phyloP scores from a whole-genome alignment of 2,329 filamentous ascomycete genomes.

The Ophiosphaerella korrae region DNA sequence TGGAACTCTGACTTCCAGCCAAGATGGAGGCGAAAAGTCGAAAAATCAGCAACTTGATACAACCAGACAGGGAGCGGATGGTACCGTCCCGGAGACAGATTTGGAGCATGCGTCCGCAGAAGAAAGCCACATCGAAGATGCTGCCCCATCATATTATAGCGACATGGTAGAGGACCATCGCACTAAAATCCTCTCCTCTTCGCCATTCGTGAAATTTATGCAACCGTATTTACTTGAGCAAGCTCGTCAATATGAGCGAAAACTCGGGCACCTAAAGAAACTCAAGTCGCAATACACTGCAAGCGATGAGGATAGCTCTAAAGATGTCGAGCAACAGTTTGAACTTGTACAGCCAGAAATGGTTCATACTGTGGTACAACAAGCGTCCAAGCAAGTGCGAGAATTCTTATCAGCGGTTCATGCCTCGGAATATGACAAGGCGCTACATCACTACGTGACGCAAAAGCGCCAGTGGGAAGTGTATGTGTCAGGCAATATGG shows the following conservation, averaged over 20 bases:
- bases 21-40: constrained; percentile 14
- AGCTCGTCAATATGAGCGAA: constrained; percentile 86
- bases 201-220: constrained; percentile 93
- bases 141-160: constrained; percentile 90
- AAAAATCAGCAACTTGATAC: neutral
- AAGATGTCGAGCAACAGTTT: constrained; percentile 68
- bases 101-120: constrained; percentile 47
- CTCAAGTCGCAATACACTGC: constrained; percentile 73
- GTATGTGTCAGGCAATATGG: constrained; percentile 84
- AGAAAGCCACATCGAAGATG: constrained; percentile 67
- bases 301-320: constrained; percentile 40
- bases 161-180: constrained; percentile 93
- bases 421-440: constrained; percentile 95
- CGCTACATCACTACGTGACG: constrained; percentile 88
- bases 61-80: neutral
- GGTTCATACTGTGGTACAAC: constrained; percentile 82
- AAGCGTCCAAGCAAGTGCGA: constrained; percentile 83
- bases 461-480: constrained; percentile 97
- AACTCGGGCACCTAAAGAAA: constrained; percentile 79
- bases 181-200: constrained; percentile 91
- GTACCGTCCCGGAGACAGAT: constrained; percentile 1
- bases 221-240: constrained; percentile 93
- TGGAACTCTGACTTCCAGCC: constrained; percentile 30
- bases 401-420: constrained; percentile 94
- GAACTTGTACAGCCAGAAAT: constrained; percentile 93